A percentile compares a stretch with the other conserved stretches of the same genome.
Conservation (phyloP, 1,139 yeast genomes). For the Pichia inconspicua region DNA sequence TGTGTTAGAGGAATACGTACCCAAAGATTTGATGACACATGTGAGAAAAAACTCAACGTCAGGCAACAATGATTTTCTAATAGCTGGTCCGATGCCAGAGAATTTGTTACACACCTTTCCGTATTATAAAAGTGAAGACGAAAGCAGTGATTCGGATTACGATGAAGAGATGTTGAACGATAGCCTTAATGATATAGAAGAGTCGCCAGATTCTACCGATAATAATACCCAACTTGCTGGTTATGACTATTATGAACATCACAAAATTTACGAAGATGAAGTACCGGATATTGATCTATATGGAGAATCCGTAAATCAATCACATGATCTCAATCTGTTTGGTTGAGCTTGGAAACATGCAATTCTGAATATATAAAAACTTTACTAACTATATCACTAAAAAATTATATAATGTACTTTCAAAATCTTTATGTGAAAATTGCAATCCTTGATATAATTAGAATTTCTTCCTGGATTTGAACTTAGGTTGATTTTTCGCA, state of each 20-base stretch:
- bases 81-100: slow-evolving; percentile 30
- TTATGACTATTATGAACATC: slow-evolving; percentile 23
- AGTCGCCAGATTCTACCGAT: slow-evolving; percentile 2
- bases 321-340: slow-evolving; percentile 17
- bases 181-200: not conserved
- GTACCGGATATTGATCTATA: slow-evolving; percentile 15
- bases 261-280: slow-evolving; percentile 12
- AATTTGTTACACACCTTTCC: slow-evolving; percentile 24
- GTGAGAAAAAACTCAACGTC: slow-evolving; percentile 16
- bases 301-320: slow-evolving; percentile 12
- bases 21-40: slow-evolving; percentile 18
- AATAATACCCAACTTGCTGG: slow-evolving; percentile 12
- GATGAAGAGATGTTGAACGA: slow-evolving; percentile 8
- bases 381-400: not conserved
- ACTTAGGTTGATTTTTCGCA: slow-evolving; percentile 36
- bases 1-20: slow-evolving; percentile 22
- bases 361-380: not conserved
- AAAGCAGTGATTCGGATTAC: slow-evolving; percentile 13
- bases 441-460: slow-evolving; percentile 15
- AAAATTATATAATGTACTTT: not conserved
- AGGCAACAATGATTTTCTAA: slow-evolving; percentile 20
- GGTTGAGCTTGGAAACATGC: slow-evolving; percentile 7
- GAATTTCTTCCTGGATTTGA: slow-evolving; percentile 54
- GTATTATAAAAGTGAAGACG: slow-evolving; percentile 23
- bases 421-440: not conserved